Evolutionary conservation across 805 yeast genomes (phyloP).

Genomic region (Myxozyma vanderwaltii): DNA sequence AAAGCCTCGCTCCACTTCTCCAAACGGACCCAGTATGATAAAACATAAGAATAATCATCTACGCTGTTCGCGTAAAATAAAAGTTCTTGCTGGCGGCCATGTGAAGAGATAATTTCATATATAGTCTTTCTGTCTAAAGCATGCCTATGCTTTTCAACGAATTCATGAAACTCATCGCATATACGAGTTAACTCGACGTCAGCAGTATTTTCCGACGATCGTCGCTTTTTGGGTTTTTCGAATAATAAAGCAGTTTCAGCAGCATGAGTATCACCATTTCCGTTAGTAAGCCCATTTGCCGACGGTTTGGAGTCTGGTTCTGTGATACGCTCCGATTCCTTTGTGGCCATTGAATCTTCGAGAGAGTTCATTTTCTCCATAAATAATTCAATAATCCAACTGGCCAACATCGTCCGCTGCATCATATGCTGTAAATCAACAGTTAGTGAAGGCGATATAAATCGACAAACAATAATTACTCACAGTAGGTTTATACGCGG

Average conservation of each 20-base stretch:
- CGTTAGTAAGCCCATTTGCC: conserved; percentile 11
- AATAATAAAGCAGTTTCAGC: conserved; percentile 37
- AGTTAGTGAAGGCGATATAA: neutral
- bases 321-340: conserved; percentile 28
- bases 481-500: conserved; percentile 22
- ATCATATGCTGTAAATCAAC: conserved; percentile 39
- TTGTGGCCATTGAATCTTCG: conserved; percentile 44
- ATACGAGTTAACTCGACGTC: conserved; percentile 37
- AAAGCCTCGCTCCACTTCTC: conserved; percentile 77
- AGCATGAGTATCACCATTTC: conserved; percentile 12
- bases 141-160: conserved; percentile 53
- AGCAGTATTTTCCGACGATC: conserved; percentile 35
- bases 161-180: conserved; percentile 48
- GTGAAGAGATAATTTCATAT: conserved; percentile 68
- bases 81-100: conserved; percentile 65
- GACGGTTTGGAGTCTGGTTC: conserved; percentile 10
- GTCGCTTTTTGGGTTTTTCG: conserved; percentile 45
- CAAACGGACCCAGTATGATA: conserved; percentile 66
- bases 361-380: conserved; percentile 51
- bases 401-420: conserved; percentile 57
- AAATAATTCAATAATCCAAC: conserved; percentile 67
- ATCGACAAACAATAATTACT: neutral
- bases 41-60: conserved; percentile 67
- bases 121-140: conserved; percentile 66
- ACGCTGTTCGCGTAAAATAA: conserved; percentile 67